A percentile compares a stretch with the other conserved stretches of the same genome.
Evolutionary conservation across 805 yeast genomes (phyloP).

Genomic region (Cyberlindnera maritima): DNA sequence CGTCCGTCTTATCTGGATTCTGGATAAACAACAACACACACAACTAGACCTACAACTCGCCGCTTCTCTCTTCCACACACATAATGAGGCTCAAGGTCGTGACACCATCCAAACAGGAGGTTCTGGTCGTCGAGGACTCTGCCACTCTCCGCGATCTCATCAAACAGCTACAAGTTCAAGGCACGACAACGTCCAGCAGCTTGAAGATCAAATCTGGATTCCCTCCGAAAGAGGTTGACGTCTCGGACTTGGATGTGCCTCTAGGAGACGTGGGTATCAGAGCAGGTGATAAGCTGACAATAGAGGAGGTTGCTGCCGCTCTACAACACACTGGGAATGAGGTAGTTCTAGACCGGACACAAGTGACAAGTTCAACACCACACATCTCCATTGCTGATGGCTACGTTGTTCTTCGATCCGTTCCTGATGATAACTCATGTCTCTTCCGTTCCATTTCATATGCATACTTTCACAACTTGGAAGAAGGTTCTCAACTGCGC

Average conservation of each 20-base stretch:
- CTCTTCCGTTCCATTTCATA: constrained; percentile 64
- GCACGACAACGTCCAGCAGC: constrained; percentile 5
- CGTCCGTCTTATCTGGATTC: too few species aligned
- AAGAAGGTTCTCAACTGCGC: constrained; percentile 48
- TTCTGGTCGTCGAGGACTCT: constrained; percentile 37
- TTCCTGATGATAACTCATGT: constrained; percentile 80
- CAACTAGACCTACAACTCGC: too few species aligned
- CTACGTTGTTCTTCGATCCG: constrained; percentile 48
- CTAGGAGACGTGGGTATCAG: constrained; percentile 45
- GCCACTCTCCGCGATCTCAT: constrained; percentile 35
- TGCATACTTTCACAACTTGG: constrained; percentile 42
- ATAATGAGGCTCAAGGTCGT: constrained; percentile 40
- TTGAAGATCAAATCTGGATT: constrained; percentile 48
- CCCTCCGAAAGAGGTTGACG: constrained; percentile 52
- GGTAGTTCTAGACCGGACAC: too few species aligned
- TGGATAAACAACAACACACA: not conserved
- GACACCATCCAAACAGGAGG: constrained; percentile 26
- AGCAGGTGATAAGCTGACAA: constrained; percentile 57
- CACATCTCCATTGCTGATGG: constrained; percentile 23
- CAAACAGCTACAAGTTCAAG: constrained; percentile 14
- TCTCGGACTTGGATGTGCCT: constrained; percentile 16
- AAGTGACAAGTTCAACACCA: constrained; percentile 8
- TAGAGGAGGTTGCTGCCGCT: constrained; percentile 26
- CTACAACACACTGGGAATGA: not conserved
- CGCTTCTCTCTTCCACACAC: too few species aligned